phyloP scores from a whole-genome alignment of 805 yeast genomes.

The Cyberlindnera euphorbiae region DNA sequence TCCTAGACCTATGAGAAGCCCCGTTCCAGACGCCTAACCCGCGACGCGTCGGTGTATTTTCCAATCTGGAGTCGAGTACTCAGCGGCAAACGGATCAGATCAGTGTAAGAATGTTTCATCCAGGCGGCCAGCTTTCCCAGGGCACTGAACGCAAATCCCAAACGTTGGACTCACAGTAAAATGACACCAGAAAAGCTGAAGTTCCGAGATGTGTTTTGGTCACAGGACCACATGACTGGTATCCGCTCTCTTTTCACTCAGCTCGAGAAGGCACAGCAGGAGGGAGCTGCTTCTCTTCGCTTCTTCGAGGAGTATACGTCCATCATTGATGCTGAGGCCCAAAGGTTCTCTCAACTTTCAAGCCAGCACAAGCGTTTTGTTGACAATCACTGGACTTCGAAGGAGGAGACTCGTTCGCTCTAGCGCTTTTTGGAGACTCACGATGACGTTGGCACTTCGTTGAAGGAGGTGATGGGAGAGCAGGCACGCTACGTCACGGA shows the following conservation, averaged over 20 bases:
- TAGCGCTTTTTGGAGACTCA: constrained; percentile 3
- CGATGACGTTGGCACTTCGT: constrained; percentile 3
- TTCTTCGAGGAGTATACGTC: constrained; percentile 19
- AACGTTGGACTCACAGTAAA: not conserved
- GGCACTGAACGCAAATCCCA: no score
- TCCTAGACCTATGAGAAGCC: no score
- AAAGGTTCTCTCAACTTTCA: constrained; percentile 10
- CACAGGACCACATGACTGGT: constrained; percentile 29
- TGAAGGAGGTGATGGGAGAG: constrained; percentile 3
- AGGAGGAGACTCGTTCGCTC: not conserved
- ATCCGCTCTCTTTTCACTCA: constrained; percentile 19
- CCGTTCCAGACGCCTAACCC: no score
- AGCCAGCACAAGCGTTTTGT: constrained; percentile 6
- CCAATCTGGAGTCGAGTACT: no score
- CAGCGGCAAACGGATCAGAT: no score
- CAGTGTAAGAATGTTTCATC: no score
- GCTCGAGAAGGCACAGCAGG: constrained; percentile 20
- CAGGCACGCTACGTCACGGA: constrained; percentile 8
- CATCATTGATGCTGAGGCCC: constrained; percentile 15
- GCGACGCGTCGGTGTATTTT: no score
- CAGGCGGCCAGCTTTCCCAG: no score
- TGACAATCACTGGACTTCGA: constrained; percentile 2
- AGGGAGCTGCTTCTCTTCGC: constrained; percentile 13
- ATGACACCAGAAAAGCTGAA: not conserved
- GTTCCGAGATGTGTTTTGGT: constrained; percentile 26